These are phyloP conservation scores for Saccharomyces hybrid DNA, from an alignment of 1,139 yeast genomes.

Conservation along the genomic window DNA sequence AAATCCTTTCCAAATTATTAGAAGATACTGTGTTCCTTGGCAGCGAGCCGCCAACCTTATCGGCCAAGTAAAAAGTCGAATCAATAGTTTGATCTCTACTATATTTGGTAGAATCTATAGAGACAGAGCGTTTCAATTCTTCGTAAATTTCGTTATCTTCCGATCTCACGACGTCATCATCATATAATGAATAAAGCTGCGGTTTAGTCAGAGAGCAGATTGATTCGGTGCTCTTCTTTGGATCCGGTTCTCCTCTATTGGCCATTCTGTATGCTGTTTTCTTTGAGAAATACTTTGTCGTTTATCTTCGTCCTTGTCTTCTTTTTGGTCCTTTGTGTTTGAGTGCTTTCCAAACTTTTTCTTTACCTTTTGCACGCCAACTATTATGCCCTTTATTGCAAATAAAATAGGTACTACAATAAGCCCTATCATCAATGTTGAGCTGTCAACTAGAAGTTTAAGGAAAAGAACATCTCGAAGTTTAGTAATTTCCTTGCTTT, in stretches of 20 bases:
- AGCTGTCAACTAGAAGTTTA: neutral
- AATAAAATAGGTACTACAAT: neutral
- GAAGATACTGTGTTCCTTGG: neutral
- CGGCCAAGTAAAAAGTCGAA: neutral
- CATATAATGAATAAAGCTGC: constrained; percentile 28
- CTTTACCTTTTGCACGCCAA: neutral
- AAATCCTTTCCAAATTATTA: neutral
- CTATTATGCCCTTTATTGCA: neutral
- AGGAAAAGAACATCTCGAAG: neutral
- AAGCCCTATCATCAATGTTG: neutral
- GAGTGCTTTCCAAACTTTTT: neutral
- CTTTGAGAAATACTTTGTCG: neutral
- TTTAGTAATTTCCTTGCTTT: neutral
- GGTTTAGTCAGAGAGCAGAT: constrained; percentile 26
- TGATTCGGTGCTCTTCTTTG: constrained; percentile 19
- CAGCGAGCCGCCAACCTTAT: neutral
- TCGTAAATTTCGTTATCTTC: constrained; percentile 26
- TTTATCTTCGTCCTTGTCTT: neutral
- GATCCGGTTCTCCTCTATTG: neutral
- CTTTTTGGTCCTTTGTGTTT: neutral
- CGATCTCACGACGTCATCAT: constrained; percentile 27
- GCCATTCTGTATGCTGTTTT: neutral
- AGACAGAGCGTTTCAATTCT: constrained; percentile 17
- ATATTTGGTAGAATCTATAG: neutral
- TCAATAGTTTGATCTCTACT: neutral